Base-by-base conservation (phyloP, 306 rosid species). In the Castanopsis chinensis region DNA sequence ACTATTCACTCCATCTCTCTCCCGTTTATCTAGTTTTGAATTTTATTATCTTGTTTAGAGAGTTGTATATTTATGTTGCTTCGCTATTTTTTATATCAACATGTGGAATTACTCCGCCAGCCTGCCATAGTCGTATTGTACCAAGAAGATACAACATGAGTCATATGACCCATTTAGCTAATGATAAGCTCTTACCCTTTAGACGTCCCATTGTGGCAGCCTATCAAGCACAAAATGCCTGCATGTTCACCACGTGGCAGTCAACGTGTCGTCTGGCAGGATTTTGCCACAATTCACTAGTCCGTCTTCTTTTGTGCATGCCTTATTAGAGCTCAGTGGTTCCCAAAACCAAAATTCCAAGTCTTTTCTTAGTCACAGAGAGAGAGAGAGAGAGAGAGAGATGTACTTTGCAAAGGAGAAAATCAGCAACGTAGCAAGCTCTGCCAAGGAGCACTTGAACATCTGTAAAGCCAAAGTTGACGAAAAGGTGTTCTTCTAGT, bases 351-450 rank as follows among this genome's bases (percentile, higher is more conserved):
- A n/a, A n/a, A n/a, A n/a, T n/a, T n/a, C n/a, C n/a, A n/a, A n/a
- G n/a, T n/a, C 23, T n/a, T 1, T 71, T 45, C 49, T 56, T 28
- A 33, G 4, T 6, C 11, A 25, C 19, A n/a, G n/a, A n/a, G n/a
- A n/a, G n/a, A n/a, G 7, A 5, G 35, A 19, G 28, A 58, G 54
- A 37, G 53, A 23, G 78, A 73, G 4, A 52, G n/a, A 68, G 21
- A 90, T 87, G 97, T 86, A 90, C 15, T 75, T 92, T 45, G 54
- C 91, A 49, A 88, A 76, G 85, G 94, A 88, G 85, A 90, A 88
- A 81, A 68, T 87, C 17, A 81, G 87, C 78, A 88, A 90, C 74
- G 33, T 85, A 79, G 89, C 91, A 10, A 81, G 88, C 35, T 91
- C 90, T 63, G 87, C 90, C 69, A 90, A 90, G 83, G 85, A 85